Conservation (phyloP, 768 basidiomycete genomes). For the Hemileccinum impolitum region DNA sequence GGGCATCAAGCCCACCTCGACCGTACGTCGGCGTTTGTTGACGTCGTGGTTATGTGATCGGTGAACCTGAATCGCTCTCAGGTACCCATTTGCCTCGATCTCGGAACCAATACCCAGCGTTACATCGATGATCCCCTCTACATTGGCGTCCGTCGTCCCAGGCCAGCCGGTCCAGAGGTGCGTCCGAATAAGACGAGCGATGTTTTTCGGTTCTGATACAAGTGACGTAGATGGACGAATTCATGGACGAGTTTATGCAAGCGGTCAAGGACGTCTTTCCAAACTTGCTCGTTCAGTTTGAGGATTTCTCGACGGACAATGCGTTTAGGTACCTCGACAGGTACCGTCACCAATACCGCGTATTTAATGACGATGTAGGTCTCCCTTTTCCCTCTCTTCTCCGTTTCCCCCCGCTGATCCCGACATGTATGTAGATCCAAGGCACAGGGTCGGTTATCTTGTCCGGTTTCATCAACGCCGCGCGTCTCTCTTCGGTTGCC, state of each 20-base stretch:
- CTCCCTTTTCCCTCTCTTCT: background rate
- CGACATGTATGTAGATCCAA: constrained; percentile 42
- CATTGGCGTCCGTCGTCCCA: constrained; percentile 60
- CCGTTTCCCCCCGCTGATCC: constrained; percentile 5
- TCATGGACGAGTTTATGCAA: constrained; percentile 76
- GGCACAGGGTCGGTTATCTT: constrained; percentile 77
- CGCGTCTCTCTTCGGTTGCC: constrained; percentile 51
- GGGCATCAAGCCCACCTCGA: constrained; percentile 53
- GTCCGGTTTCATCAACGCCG: constrained; percentile 73
- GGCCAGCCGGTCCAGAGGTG: constrained; percentile 46
- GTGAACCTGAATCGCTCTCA: constrained; percentile 8
- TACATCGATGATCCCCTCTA: constrained; percentile 72
- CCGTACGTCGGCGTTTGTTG: constrained; percentile 24
- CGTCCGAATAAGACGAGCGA: constrained; percentile 3
- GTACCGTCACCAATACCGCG: constrained; percentile 54
- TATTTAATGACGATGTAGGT: constrained; percentile 74
- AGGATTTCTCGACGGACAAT: constrained; percentile 76
- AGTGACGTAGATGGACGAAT: constrained; percentile 53
- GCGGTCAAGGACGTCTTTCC: constrained; percentile 66
- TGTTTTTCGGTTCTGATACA: background rate
- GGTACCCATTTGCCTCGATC: constrained; percentile 68
- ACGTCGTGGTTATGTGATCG: too few species aligned
- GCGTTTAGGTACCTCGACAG: constrained; percentile 71
- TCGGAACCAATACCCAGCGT: constrained; percentile 71
- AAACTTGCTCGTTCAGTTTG: constrained; percentile 66